Evolutionary conservation across 768 basidiomycete species (phyloP).

Genomic region (Lentinula aciculospora): DNA sequence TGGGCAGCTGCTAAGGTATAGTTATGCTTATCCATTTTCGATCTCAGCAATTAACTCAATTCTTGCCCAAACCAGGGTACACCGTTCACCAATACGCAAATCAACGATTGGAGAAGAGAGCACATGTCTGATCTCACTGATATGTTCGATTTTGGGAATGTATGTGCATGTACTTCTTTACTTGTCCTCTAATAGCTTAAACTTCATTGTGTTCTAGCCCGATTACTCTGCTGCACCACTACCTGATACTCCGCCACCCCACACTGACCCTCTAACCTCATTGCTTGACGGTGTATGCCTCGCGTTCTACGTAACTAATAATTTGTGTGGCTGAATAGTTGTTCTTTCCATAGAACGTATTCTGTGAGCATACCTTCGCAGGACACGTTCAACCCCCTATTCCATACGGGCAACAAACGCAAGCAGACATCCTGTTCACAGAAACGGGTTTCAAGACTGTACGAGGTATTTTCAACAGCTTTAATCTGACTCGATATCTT

Average conservation of each 20-base stretch:
- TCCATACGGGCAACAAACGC: conserved; percentile 4
- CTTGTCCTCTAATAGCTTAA: neutral
- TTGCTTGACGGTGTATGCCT: conserved; percentile 1
- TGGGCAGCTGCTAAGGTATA: conserved; percentile 5
- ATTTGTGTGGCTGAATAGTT: neutral
- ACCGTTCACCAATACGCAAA: conserved; percentile 2
- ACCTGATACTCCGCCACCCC: conserved; percentile 4
- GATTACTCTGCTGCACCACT: neutral
- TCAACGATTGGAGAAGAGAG: conserved; percentile 9
- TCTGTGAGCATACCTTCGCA: conserved; percentile 4
- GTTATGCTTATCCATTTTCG: neutral
- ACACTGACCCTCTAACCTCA: conserved; percentile 4
- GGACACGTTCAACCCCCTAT: conserved; percentile 2
- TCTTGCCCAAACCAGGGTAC: neutral
- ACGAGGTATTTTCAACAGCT: neutral
- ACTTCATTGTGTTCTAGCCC: neutral
- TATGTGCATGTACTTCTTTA: neutral
- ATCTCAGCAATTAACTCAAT: neutral
- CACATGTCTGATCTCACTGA: conserved; percentile 5
- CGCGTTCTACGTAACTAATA: neutral
- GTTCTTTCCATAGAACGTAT: neutral
- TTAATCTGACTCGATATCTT: neutral
- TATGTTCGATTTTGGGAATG: conserved; percentile 1
- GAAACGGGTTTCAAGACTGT: conserved; percentile 6
- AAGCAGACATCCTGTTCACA: neutral